These are phyloP conservation scores for Suillus spraguei DNA, from an alignment of 768 basidiomycete species.

Conservation along the genomic window DNA sequence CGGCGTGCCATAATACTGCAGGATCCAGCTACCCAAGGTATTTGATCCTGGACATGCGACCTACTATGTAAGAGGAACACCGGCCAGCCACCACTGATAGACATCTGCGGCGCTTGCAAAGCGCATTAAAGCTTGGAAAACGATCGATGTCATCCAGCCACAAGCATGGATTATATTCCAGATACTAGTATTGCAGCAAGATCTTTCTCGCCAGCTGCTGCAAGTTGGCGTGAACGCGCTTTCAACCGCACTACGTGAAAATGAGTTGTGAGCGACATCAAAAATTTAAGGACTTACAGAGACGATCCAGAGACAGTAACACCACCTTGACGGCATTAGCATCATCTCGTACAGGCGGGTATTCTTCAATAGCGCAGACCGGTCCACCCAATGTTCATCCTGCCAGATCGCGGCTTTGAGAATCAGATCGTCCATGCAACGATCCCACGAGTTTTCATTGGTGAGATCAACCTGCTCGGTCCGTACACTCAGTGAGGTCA, in stretches of 20 bases:
- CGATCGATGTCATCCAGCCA: conserved; percentile 3
- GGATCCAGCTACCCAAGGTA: conserved; percentile 14
- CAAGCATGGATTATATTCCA: conserved; percentile 24
- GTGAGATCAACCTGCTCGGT: conserved; percentile 83
- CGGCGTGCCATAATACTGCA: conserved; percentile 31
- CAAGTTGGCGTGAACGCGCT: conserved; percentile 82
- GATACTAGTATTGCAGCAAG: conserved; percentile 66
- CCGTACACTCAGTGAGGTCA: conserved; percentile 78
- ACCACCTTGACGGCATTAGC: conserved; percentile 76
- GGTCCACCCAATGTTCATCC: conserved; percentile 88
- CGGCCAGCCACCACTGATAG: background rate
- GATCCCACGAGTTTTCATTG: conserved; percentile 50
- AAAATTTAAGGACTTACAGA: conserved; percentile 56
- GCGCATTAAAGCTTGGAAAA: conserved; percentile 9
- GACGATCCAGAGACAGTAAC: conserved; percentile 88
- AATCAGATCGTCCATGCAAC: conserved; percentile 95
- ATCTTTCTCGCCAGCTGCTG: conserved; percentile 86
- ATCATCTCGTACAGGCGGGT: conserved; percentile 38
- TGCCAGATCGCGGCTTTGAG: conserved; percentile 94
- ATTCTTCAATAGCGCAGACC: conserved; percentile 66
- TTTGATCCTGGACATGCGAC: background rate
- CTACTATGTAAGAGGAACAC: conserved; percentile 7
- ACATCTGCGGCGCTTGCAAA: conserved; percentile 5
- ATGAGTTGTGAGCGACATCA: conserved; percentile 19
- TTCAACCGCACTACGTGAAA: conserved; percentile 75